Percentiles rank a stretch among this genome's conserved stretches.
Evolutionary conservation across 768 basidiomycete genomes (phyloP).

Genomic region (Leccinum pellstonianum): DNA sequence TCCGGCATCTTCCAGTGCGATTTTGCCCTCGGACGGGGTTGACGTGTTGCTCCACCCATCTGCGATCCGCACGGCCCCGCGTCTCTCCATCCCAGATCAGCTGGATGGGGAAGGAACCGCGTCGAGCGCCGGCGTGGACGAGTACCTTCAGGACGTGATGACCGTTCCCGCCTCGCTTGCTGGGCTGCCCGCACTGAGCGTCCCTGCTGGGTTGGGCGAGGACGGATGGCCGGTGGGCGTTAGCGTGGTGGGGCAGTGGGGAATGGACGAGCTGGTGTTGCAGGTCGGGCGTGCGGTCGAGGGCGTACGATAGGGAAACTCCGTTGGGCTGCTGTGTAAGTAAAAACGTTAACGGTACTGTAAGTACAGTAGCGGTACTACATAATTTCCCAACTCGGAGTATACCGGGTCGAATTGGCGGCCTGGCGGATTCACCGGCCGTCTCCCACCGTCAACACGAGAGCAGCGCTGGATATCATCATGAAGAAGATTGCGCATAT

Average conservation of each 20-base stretch:
- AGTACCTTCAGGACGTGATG: conserved; percentile 88
- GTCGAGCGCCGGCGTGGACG: conserved; percentile 37
- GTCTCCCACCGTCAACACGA: too few relatives aligned
- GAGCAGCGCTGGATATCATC: too few relatives aligned
- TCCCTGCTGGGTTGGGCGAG: conserved; percentile 52
- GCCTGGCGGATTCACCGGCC: too few relatives aligned
- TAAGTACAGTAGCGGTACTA: too few relatives aligned
- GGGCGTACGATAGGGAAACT: conserved; percentile 6
- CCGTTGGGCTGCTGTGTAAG: neutral
- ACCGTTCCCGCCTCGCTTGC: conserved; percentile 92
- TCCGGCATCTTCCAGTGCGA: neutral
- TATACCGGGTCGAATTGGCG: too few relatives aligned
- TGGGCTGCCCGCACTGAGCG: conserved; percentile 77
- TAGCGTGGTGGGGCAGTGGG: conserved; percentile 88
- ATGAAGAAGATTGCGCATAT: too few relatives aligned
- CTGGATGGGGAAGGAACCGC: neutral
- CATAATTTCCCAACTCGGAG: too few relatives aligned
- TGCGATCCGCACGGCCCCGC: conserved; percentile 82
- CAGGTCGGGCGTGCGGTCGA: conserved; percentile 52
- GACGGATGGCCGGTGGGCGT: conserved; percentile 83
- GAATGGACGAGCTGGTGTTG: conserved; percentile 61
- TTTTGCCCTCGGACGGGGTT: conserved; percentile 42
- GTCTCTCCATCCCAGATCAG: conserved; percentile 34
- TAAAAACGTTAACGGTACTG: too few relatives aligned
- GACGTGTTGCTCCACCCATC: conserved; percentile 88